phyloP scores from a whole-genome alignment of 2,329 filamentous ascomycete species.

The Zymoseptoria brevis region DNA sequence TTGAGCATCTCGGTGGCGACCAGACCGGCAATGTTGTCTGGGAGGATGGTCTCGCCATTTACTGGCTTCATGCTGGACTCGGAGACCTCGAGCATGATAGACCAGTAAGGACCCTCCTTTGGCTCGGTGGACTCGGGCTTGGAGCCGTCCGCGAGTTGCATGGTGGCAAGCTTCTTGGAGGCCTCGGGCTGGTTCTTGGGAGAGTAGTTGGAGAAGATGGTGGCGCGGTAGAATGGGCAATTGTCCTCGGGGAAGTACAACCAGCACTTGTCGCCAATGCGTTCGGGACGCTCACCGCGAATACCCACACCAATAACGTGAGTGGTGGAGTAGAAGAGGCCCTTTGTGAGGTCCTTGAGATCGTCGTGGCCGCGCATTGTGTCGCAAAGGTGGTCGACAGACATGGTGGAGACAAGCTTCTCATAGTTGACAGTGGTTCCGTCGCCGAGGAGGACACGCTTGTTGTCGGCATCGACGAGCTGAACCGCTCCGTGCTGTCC shows the following conservation, averaged over 20 bases:
- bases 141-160: constrained; percentile 77
- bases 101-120: constrained; percentile 95
- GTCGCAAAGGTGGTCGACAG: constrained; percentile 80
- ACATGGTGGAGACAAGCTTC: constrained; percentile 94
- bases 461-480: constrained; percentile 78
- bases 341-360: constrained; percentile 74
- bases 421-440: constrained; percentile 85
- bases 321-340: constrained; percentile 91
- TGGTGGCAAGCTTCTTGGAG: constrained; percentile 75
- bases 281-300: constrained; percentile 81
- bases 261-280: constrained; percentile 99
- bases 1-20: constrained; percentile 97
- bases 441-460: constrained; percentile 72
- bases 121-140: constrained; percentile 64
- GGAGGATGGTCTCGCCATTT: constrained; percentile 72
- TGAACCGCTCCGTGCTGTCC: constrained; percentile 76
- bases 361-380: constrained; percentile 74
- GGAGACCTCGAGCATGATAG: constrained; percentile 97
- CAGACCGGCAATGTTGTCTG: constrained; percentile 89
- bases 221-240: constrained; percentile 98
- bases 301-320: constrained; percentile 96
- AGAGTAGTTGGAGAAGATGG: constrained; percentile 99
- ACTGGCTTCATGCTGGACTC: constrained; percentile 95
- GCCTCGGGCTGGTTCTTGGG: constrained; percentile 90
- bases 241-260: constrained; percentile 98